Evolutionary conservation across 164 flowering plant species (phyloP), one percentile per base, ranked within the genome.

Genomic region (Piper longum): DNA sequence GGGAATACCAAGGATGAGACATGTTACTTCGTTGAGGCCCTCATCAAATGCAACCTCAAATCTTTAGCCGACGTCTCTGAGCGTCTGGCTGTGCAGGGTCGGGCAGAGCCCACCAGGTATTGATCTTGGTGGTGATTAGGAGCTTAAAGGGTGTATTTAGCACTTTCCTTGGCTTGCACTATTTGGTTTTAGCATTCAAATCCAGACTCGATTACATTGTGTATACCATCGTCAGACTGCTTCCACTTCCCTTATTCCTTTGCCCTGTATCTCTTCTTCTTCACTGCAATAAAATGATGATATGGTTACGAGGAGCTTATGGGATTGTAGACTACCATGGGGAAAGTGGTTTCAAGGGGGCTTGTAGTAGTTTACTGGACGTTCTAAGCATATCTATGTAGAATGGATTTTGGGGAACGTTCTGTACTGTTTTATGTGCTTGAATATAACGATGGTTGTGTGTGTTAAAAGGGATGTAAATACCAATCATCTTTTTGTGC

Each of bases 41-140:
- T 88, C 69, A 82, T 85, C 71, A 82, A 82, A 62, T 85, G 89
- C 85, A 85, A 85, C 68, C 88, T 88, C 72, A 85, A 84, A 63
- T 84, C 91, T 51, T 78, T 88, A 43, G 81, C 91, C 59, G 88
- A 84, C 58, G 77, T 87, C 39, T 87, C 88, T 3, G 88, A 85
- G 76, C 80, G 75, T 77, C 82, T 78, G 17, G 85, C 85, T 12
- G 72, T 84, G 68, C 84, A 81, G 72, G 86, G 77, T 58, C 72
- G 79, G 4, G 82, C 83, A 14, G 85, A 76, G 58, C 75, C 73
- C 56, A 75, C 71, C 13, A 60, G 69, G 14, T 5, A 14, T 14
- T 48, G 12, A 48, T 5, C 52, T 8, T 48, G 52, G 11, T 48
- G 52, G 52, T 48, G 52, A 3, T 13, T 9, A 14, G 3, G 14